Base-by-base conservation (phyloP, 2,329 filamentous ascomycete species). In the Macrophomina pseudophaseolina region DNA sequence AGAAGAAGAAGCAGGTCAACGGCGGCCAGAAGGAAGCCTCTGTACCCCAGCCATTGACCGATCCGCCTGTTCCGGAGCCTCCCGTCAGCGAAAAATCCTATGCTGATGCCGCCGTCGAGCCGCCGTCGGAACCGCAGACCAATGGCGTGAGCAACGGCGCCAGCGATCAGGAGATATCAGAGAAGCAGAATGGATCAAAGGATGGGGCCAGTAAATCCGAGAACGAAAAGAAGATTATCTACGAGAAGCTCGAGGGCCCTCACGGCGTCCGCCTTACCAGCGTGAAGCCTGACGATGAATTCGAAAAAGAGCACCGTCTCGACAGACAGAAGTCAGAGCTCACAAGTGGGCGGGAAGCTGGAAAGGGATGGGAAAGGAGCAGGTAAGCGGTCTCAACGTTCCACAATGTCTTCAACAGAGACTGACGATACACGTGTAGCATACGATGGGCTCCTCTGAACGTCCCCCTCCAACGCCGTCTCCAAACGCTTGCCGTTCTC, bases 401-500 rank as follows among this genome's bases (percentile, higher is more conserved):
- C 35, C 35, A 7, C 35, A 12, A 38, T 38, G 35, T 38, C 35
- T 38, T 38, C 11, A 7, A 38, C 16, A 63, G 23, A 64, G 30
- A 14, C 48, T 54, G 38, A 54, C 38, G 16, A 6, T 33, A 11
- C 14, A 54, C 12, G 8, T 23, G 5, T 5, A 87, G 90, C 46
- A 92, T 97, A 72, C 88, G 91, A 69, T 97, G 93, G 84, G 95
- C 94, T 6, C 94, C 94, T 16, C 95, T 94, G 3, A 86, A 93
- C 44, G 87, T 94, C 4, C 71, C 83, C 5, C 72, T 85, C 5
- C 81, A 84, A 69, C 80, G 83, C 63, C 80, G 83, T 30, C 78
- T 85, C 5, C 83, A 85, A 69, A 85, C 82, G 1, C 72, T 79
- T 54, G 78, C 82, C 69, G 82, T 85, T 30, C 79, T 85, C 42